Evolutionary conservation across 805 yeast genomes (phyloP), one percentile per base, ranked within the genome.

Genomic region (Priceomyces carsonii): DNA sequence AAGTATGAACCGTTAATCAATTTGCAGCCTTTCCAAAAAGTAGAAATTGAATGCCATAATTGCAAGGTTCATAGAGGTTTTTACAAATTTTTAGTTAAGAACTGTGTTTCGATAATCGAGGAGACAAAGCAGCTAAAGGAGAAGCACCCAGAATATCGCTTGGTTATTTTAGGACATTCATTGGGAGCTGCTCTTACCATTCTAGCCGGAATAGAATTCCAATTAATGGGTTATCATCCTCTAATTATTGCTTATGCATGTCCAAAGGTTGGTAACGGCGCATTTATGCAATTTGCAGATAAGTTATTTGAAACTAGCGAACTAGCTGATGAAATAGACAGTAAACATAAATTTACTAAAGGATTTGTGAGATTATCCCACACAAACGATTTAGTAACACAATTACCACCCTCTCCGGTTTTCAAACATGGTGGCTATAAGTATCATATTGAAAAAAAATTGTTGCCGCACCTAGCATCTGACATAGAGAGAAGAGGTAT

Each of bases 141-240:
- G 8, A 48, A 61, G 13, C 58, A 71, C 47, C 75, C 79, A 0
- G 70, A 66, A 16, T 82, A 79, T 51, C 52, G 64, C 14, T 39
- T 83, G 4, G 66, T 74, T 1, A 67, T 82, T 1, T 63, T 80
- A 1, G 95, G 95, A 0, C 95, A 86, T 57, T 85, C 93, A 0
- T 57, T 85, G 26, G 90, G 89, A 3, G 95, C 82, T 5, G 89
- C 90, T 0, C 55, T 82, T 33, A 82, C 89, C 1, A 58, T 69
- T 3, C 57, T 85, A 21, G 71, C 77, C 6, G 91, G 84, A 0
- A 65, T 79, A 15, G 93, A 85, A 47, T 64, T 81, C 30, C 59
- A 71, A 36, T 48, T 77, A 13, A 43, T 74, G 50, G 87, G 86
- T 0, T 61, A 60, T 38, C 54, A 73, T 6, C 82, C 85, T 0